Conservation (phyloP, 495 filamentous ascomycete genomes). For the Penicillium egyptiacum region DNA sequence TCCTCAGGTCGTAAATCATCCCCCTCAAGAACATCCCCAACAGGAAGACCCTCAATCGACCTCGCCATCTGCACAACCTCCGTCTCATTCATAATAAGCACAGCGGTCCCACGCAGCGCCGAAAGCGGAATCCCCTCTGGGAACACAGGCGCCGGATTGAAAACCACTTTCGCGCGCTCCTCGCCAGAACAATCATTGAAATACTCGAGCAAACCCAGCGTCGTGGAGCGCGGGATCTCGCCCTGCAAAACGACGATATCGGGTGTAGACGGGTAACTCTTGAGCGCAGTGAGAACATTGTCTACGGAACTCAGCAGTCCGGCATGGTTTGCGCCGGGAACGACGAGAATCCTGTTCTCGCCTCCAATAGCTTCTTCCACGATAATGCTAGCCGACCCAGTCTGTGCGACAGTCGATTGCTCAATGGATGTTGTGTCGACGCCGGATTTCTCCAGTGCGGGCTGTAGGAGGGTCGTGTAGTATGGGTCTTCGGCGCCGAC, state of each 20-base stretch:
- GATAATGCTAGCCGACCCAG: slow-evolving; percentile 29
- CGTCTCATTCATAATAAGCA: slow-evolving; percentile 80
- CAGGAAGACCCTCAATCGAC: slow-evolving; percentile 21
- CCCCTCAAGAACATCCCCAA: slow-evolving; percentile 10
- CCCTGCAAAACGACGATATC: slow-evolving; percentile 73
- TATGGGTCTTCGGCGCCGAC: slow-evolving; percentile 28
- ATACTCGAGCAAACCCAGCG: slow-evolving; percentile 59
- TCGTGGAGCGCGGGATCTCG: slow-evolving; percentile 70
- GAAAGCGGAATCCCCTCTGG: slow-evolving; percentile 45
- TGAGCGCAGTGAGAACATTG: slow-evolving; percentile 11
- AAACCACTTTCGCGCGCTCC: slow-evolving; percentile 17
- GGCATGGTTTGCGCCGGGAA: slow-evolving; percentile 67
- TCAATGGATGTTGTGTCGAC: slow-evolving; percentile 22
- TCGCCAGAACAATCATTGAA: slow-evolving; percentile 33
- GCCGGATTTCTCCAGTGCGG: slow-evolving; percentile 23
- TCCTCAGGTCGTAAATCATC: slow-evolving; percentile 40
- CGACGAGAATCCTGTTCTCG: slow-evolving; percentile 77
- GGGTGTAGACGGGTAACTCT: slow-evolving; percentile 26
- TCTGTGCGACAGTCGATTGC: slow-evolving; percentile 18
- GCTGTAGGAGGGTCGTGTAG: slow-evolving; percentile 23
- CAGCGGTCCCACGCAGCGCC: slow-evolving; percentile 58
- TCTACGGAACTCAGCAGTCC: slow-evolving; percentile 24
- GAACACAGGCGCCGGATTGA: slow-evolving; percentile 74
- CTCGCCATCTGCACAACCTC: slow-evolving; percentile 66
- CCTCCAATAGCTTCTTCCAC: slow-evolving; percentile 39